Percentiles rank a stretch among this genome's conserved stretches.
phyloP scores from a whole-genome alignment of 495 filamentous ascomycete species.

The Hypoxylon intermedium region DNA sequence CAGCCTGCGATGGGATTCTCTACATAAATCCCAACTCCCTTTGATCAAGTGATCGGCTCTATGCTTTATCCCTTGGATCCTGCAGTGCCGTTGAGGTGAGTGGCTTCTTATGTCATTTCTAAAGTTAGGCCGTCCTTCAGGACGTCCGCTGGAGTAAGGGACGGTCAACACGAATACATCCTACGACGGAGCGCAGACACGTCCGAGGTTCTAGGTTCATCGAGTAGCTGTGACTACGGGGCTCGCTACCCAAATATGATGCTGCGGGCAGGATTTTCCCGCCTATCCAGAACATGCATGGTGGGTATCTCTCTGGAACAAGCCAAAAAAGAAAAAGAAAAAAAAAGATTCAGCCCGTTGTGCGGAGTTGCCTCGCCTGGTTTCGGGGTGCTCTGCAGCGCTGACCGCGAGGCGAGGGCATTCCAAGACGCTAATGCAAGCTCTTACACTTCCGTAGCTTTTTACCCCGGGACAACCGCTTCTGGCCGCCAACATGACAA shows the following conservation, averaged over 20 bases:
- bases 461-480: conserved; percentile 26
- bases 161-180: conserved; percentile 23
- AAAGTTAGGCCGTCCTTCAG: conserved; percentile 20
- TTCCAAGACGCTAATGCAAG: conserved; percentile 36
- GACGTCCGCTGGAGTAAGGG: conserved; percentile 5
- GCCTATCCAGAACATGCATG: background rate
- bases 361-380: conserved; percentile 30
- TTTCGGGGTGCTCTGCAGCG: conserved; percentile 23
- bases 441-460: conserved; percentile 29
- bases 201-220: conserved; percentile 1
- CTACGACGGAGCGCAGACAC: conserved; percentile 9
- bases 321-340: too few species aligned
- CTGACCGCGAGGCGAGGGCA: conserved; percentile 36
- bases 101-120: conserved; percentile 18
- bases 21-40: background rate
- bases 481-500: conserved; percentile 33
- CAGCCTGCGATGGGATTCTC: conserved; percentile 19
- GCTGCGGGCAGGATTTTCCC: conserved; percentile 3
- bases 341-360: conserved; percentile 24
- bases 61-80: background rate
- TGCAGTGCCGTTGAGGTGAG: conserved; percentile 1
- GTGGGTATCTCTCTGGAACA: background rate
- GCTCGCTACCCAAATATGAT: conserved; percentile 10
- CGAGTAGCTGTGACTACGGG: conserved; percentile 10
- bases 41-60: background rate